A percentile compares a stretch with the other conserved stretches of the same genome.
Conservation (phyloP, 768 basidiomycete species). For the Tylopilus cervinicoccineus region DNA sequence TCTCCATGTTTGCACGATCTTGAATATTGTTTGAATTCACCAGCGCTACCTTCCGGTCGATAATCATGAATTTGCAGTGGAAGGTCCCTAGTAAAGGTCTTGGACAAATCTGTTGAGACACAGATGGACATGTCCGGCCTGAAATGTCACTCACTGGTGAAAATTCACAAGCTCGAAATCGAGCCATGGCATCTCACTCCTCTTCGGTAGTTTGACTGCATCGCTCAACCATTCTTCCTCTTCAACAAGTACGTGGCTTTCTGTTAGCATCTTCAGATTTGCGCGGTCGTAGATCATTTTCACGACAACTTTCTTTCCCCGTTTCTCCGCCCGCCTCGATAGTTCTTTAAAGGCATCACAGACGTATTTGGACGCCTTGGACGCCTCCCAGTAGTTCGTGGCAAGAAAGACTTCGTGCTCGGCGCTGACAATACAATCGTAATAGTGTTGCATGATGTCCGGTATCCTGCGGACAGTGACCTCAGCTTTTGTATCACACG, state of each 20-base stretch:
- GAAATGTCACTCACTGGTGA: constrained; percentile 31
- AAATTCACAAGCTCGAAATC: constrained; percentile 59
- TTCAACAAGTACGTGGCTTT: constrained; percentile 45
- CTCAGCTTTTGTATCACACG: constrained; percentile 8
- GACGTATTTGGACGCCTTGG: constrained; percentile 48
- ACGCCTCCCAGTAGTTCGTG: constrained; percentile 59
- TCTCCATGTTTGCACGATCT: constrained; percentile 48
- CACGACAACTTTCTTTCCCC: constrained; percentile 49
- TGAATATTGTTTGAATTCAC: constrained; percentile 70
- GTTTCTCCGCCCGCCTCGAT: constrained; percentile 42
- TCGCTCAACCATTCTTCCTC: constrained; percentile 41
- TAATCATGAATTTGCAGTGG: constrained; percentile 67
- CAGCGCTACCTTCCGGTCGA: constrained; percentile 63
- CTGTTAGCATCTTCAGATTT: constrained; percentile 45
- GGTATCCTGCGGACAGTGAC: constrained; percentile 47
- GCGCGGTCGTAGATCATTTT: constrained; percentile 73
- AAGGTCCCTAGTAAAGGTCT: constrained; percentile 61
- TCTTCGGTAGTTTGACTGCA: constrained; percentile 47
- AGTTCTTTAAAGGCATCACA: constrained; percentile 51
- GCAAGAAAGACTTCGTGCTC: constrained; percentile 63
- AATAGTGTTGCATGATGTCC: constrained; percentile 71
- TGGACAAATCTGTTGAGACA: neutral
- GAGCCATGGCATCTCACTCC: constrained; percentile 56
- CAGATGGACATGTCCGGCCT: neutral
- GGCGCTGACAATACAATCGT: constrained; percentile 56